Percentiles rank a stretch among this genome's conserved stretches.
Evolutionary conservation across 176 grass and related monocot species (phyloP).

Genomic region (Rhynchospora pubera): DNA sequence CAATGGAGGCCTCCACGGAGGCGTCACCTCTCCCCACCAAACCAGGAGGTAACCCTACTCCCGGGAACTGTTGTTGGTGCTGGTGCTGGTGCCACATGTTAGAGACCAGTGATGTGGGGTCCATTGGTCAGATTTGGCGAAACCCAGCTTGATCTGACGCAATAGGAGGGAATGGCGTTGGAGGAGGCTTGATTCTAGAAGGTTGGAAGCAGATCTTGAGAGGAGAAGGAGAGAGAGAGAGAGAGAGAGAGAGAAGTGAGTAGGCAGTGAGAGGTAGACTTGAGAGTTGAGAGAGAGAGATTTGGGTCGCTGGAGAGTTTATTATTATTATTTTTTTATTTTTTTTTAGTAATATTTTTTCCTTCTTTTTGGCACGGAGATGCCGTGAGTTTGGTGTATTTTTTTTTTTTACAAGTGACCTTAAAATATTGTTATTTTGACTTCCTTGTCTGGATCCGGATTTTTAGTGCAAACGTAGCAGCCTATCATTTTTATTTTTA

Average conservation of each 20-base stretch:
- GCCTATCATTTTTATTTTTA: not conserved
- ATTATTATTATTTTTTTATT: no score
- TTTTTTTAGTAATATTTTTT: not conserved
- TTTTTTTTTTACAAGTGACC: not conserved
- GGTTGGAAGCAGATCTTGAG: slow-evolving; percentile 3
- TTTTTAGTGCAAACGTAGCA: not conserved
- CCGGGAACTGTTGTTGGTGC: slow-evolving; percentile 18
- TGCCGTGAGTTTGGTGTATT: not conserved
- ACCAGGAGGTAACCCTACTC: not conserved
- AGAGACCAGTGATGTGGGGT: slow-evolving; percentile 23
- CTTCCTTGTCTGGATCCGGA: not conserved
- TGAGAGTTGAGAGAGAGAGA: not conserved
- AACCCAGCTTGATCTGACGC: slow-evolving; percentile 8
- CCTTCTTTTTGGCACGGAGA: not conserved
- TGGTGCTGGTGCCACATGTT: slow-evolving; percentile 25
- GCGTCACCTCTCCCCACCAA: slow-evolving; percentile 11
- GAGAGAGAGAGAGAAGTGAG: slow-evolving; percentile 13
- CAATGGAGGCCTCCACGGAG: slow-evolving; percentile 33
- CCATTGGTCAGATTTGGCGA: slow-evolving; percentile 15
- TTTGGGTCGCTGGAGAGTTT: not conserved
- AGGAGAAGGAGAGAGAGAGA: slow-evolving; percentile 5
- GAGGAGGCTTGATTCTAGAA: not conserved
- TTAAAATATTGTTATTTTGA: not conserved
- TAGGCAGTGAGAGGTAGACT: slow-evolving; percentile 15
- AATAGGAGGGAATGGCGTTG: not conserved